A percentile compares a stretch with the other conserved stretches of the same genome.
Conservation (phyloP, 208 protist species). For the Trypanosoma theileri region DNA sequence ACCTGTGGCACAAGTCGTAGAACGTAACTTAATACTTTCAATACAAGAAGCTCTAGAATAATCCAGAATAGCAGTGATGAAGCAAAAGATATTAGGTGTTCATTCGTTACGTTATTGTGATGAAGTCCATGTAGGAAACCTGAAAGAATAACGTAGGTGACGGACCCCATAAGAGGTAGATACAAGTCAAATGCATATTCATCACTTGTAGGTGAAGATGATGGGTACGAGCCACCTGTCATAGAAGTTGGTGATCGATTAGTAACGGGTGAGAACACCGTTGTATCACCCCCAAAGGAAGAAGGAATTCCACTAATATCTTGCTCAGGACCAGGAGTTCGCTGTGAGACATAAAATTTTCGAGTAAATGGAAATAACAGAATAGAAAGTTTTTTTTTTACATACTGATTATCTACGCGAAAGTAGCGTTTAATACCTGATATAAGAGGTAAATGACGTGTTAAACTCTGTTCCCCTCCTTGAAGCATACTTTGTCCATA, state of each 20-base stretch:
- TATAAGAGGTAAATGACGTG: conserved; percentile 54
- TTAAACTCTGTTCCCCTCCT: conserved; percentile 53
- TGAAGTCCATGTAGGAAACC: conserved; percentile 53
- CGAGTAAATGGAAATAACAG: conserved; percentile 73
- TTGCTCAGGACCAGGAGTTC: conserved; percentile 11
- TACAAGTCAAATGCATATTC: conserved; percentile 74
- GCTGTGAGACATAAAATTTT: conserved; percentile 25
- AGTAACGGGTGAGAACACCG: not conserved
- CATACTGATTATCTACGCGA: conserved; percentile 77
- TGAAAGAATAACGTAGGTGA: conserved; percentile 78
- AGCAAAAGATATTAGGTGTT: conserved; percentile 55
- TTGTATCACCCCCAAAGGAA: conserved; percentile 13
- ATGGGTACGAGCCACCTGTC: conserved; percentile 4
- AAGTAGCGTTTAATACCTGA: conserved; percentile 62
- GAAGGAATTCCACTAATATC: conserved; percentile 2
- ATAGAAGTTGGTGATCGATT: conserved; percentile 13
- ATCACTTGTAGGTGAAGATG: conserved; percentile 50
- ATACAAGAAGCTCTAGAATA: conserved; percentile 45
- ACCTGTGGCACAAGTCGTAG: conserved; percentile 35
- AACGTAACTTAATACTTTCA: conserved; percentile 49
- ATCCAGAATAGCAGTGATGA: conserved; percentile 56
- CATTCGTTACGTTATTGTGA: conserved; percentile 43
- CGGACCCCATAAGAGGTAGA: conserved; percentile 80
- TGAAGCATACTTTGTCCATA: conserved; percentile 78
- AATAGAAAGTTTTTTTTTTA: conserved; percentile 66